Base-by-base conservation (phyloP, 257 asterid genomes). In the Solanum etuberosum region DNA sequence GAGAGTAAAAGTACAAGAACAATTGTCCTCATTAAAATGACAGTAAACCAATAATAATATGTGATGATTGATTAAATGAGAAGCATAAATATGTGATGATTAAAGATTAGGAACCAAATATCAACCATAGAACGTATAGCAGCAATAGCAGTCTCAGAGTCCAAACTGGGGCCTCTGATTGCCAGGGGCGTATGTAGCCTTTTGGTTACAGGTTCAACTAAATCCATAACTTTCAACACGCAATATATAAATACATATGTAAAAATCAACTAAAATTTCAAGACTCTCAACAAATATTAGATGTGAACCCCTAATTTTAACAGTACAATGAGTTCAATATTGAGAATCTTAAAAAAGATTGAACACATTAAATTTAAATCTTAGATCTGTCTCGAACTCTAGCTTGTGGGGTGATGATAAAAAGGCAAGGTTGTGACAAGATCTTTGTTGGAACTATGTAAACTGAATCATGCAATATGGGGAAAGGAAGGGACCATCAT, bases 401-500 rank as follows among this genome's bases (percentile, higher is more conserved):
- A 81, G 90, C 83, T 84, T 84, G 40, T 34, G 31, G 89, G 77
- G 85, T 51, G 84, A 73, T 74, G 83, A 38, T 32, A 74, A 67
- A 87, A 68, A 65, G 74, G 59, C 74, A 89, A 57, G 89, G 83
- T 67, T 40, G 59, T 87, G 90, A 89, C 92, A 89, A 90, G 88
- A 83, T 89, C 89, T 84, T 88, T 90, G 90, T 88, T 91, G 91
- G 93, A 88, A 85, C 89, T 89, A 90, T 59, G 85, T 88, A 84
- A 85, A 85, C 83, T 89, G 89, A 81, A 88, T 73, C 84, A 46
- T 88, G 90, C 54, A 86, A 57, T 81, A 87, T 85, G 87, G 91
- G 90, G 88, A 84, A 88, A 85, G 88, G 85, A 89, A 91, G 74
- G 90, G 92, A 84, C 93, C 92, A 87, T 87, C 88, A 88, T 80